Evolutionary conservation across 768 basidiomycete species (phyloP).

Genomic region (Leucocoprinus leucothites): DNA sequence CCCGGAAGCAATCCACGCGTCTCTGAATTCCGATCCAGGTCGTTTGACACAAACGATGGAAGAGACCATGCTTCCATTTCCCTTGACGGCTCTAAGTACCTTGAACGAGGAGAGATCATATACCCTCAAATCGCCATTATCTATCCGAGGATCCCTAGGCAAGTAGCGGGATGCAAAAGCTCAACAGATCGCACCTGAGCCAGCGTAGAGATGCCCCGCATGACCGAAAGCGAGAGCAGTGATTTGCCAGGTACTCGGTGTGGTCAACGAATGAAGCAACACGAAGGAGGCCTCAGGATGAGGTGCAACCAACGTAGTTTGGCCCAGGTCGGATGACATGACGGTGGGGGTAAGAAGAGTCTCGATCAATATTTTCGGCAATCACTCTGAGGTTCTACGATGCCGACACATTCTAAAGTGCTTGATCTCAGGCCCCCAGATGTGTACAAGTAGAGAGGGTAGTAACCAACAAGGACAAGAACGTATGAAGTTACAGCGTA

Average conservation of each 20-base stretch:
- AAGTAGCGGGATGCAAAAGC: slow-evolving; percentile 8
- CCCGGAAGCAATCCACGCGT: slow-evolving; percentile 69
- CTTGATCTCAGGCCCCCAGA: too few species aligned
- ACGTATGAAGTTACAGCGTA: slow-evolving; percentile 39
- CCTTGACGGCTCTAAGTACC: slow-evolving; percentile 61
- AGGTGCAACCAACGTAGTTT: not conserved
- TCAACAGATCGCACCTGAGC: slow-evolving; percentile 46
- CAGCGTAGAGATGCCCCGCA: slow-evolving; percentile 49
- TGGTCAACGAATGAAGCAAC: slow-evolving; percentile 7
- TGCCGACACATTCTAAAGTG: too few species aligned
- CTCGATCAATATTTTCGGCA: not conserved
- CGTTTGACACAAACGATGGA: slow-evolving; percentile 50
- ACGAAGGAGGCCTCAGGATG: slow-evolving; percentile 4
- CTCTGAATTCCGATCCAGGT: slow-evolving; percentile 36
- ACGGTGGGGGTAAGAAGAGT: not conserved
- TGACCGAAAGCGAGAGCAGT: slow-evolving; percentile 52
- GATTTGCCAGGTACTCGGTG: slow-evolving; percentile 22
- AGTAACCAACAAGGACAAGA: not conserved
- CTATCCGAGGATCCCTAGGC: slow-evolving; percentile 28
- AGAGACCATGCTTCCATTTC: slow-evolving; percentile 56
- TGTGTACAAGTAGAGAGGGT: too few species aligned
- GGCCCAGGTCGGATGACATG: not conserved
- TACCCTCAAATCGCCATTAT: slow-evolving; percentile 67
- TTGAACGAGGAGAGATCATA: slow-evolving; percentile 60
- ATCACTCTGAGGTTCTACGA: too few species aligned